These are phyloP conservation scores for Paxillus involutus DNA, from an alignment of 768 basidiomycete species.

Conservation along the genomic window DNA sequence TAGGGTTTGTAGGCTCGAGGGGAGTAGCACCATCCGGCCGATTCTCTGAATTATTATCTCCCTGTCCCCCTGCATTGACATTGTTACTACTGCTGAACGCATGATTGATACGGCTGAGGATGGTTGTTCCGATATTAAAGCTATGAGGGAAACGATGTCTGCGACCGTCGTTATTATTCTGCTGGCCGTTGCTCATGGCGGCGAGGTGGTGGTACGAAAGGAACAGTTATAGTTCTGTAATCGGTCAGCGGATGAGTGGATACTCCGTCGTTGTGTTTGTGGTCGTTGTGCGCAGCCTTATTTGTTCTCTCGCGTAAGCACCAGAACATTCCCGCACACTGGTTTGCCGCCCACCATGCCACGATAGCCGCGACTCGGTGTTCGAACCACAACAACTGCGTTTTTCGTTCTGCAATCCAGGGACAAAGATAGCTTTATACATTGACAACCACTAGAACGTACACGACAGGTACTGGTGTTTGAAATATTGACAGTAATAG, in stretches of 20 bases:
- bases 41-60: not conserved
- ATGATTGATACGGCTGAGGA: constrained; percentile 32
- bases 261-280: too few relatives aligned
- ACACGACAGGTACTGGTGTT: too few relatives aligned
- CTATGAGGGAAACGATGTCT: constrained; percentile 10
- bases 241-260: not conserved
- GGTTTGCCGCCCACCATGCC: too few relatives aligned
- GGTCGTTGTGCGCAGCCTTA: not conserved
- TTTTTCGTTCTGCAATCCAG: not conserved
- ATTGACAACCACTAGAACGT: too few relatives aligned
- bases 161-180: constrained; percentile 6
- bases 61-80: not conserved
- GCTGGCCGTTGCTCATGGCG: constrained; percentile 20
- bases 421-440: too few relatives aligned
- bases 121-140: constrained; percentile 27
- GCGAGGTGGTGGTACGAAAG: constrained; percentile 12
- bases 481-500: not conserved
- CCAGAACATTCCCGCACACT: constrained; percentile 29
- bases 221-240: constrained; percentile 1
- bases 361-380: too few relatives aligned
- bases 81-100: constrained; percentile 20
- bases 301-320: constrained; percentile 27
- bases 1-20: constrained; percentile 3
- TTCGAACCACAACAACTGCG: not conserved
- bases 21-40: not conserved